Conservation (phyloP, 306 rosid species). For the Vigna trinervia region DNA sequence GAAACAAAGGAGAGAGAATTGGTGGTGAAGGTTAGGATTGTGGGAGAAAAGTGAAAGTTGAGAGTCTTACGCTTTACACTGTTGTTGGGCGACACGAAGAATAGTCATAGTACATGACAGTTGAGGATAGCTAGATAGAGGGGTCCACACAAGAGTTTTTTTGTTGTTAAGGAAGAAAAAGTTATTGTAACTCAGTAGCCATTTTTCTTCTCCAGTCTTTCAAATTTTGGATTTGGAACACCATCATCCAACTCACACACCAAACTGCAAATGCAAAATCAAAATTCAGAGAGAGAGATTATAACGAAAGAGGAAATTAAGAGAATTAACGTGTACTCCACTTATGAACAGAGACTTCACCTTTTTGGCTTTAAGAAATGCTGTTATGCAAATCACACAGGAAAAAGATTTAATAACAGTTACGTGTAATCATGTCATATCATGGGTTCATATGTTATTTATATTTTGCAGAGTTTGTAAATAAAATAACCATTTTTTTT, state of each 20-base stretch:
- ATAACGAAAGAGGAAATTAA: too few species aligned
- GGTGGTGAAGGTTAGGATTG: conserved; percentile 41
- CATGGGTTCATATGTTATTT: neutral
- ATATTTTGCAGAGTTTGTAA: neutral
- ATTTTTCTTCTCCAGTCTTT: conserved; percentile 25
- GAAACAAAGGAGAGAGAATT: conserved; percentile 43
- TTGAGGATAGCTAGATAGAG: conserved; percentile 52
- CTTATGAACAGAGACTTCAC: conserved; percentile 18
- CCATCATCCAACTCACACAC: conserved; percentile 51
- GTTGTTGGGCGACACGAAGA: conserved; percentile 66
- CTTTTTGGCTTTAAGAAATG: conserved; percentile 36
- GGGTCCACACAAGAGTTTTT: conserved; percentile 61
- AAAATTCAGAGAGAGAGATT: neutral
- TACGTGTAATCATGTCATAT: conserved; percentile 17
- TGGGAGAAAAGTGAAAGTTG: conserved; percentile 51
- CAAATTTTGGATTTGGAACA: neutral
- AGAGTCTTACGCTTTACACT: conserved; percentile 47
- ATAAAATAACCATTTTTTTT: neutral
- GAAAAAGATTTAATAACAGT: neutral
- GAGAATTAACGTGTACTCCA: conserved; percentile 51
- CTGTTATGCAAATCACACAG: neutral
- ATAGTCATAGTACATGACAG: conserved; percentile 59
- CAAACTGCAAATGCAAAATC: conserved; percentile 26
- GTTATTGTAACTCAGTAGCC: neutral
- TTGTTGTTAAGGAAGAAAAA: conserved; percentile 37